Evolutionary conservation across 164 flowering plant species (phyloP), one percentile per base, ranked within the genome.

Genomic region (Cinnamomum micranthum): DNA sequence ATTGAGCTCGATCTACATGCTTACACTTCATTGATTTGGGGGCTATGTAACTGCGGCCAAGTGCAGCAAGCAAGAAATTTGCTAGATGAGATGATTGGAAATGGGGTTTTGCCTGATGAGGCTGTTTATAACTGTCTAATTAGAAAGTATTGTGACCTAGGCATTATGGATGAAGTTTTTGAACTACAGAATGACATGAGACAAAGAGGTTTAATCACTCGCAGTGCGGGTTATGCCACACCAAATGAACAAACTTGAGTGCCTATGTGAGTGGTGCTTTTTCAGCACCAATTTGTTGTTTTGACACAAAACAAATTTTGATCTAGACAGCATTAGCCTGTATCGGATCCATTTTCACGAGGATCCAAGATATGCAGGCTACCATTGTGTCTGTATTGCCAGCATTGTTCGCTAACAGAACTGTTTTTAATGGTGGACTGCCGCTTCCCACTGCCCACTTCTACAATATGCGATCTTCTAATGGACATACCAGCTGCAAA

Each of bases 1-100:
- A 22, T 94, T 74, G 88, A 90, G 76, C 85, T 86, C 72, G 98
- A 92, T 84, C 81, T 91, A 65, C 77, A 83, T 77, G 85, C 92
- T 41, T 94, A 92, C 76, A 86, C 93, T 58, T 82, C 88, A 62
- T 81, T 92, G 69, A 88, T 94, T 65, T 84, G 85, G 89, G 95
- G 94, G 50, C 81, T 91, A 22, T 82, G 83, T 75, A 83, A 78
- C 76, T 69, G 51, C 75, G 90, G 81, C 74, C 82, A 84, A 77
- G 60, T 92, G 75, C 82, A 81, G 23, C 78, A 84, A 80, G 97
- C 94, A 60, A 86, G 86, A 73, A 66, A 64, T 60, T 77, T 88
- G 65, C 78, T 91, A 71, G 55, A 75, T 78, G 98, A 91, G 84
- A 92, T 94, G 98, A 85, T 87, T 73, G 81, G 69, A 24, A 87